Conservation (phyloP, 2,329 filamentous ascomycete species). For the Fusarium caatingaense region DNA sequence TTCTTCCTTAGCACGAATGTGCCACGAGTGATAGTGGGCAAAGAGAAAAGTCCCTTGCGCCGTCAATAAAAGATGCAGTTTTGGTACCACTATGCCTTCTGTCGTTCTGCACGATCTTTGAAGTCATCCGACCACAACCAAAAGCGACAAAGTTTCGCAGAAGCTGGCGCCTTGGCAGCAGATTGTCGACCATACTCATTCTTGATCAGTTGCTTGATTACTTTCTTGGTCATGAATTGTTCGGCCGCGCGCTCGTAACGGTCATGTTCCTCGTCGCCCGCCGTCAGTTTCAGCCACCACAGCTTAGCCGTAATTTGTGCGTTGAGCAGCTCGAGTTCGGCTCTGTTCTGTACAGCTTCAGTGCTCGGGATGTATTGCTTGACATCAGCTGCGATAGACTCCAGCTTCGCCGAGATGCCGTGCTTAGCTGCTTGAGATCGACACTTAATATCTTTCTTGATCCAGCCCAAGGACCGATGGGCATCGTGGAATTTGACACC, state of each 20-base stretch:
- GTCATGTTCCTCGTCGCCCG: slow-evolving; percentile 59
- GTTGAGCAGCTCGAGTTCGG: slow-evolving; percentile 60
- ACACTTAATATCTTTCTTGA: slow-evolving; percentile 33
- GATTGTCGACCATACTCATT: slow-evolving; percentile 47
- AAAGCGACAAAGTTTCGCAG: slow-evolving; percentile 4
- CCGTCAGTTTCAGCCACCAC: slow-evolving; percentile 66
- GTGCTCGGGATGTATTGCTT: slow-evolving; percentile 37
- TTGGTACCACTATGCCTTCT: slow-evolving; percentile 18
- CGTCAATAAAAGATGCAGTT: slow-evolving; percentile 22
- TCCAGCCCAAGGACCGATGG: slow-evolving; percentile 39
- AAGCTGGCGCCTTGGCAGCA: slow-evolving; percentile 37
- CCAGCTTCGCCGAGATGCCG: slow-evolving; percentile 35
- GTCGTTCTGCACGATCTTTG: slow-evolving; percentile 17
- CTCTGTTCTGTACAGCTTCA: slow-evolving; percentile 52
- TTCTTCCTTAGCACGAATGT: slow-evolving; percentile 21
- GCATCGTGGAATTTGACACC: slow-evolving; percentile 35
- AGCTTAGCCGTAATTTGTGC: slow-evolving; percentile 68
- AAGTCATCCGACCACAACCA: slow-evolving; percentile 41
- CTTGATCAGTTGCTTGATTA: slow-evolving; percentile 51
- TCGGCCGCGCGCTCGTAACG: slow-evolving; percentile 62
- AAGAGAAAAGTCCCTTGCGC: slow-evolving; percentile 23
- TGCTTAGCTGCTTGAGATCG: slow-evolving; percentile 34
- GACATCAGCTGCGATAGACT: slow-evolving; percentile 27
- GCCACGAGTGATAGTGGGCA: slow-evolving; percentile 18
- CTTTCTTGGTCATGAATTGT: slow-evolving; percentile 54